Conservation (phyloP, 768 basidiomycete genomes). For the Russula sp. region DNA sequence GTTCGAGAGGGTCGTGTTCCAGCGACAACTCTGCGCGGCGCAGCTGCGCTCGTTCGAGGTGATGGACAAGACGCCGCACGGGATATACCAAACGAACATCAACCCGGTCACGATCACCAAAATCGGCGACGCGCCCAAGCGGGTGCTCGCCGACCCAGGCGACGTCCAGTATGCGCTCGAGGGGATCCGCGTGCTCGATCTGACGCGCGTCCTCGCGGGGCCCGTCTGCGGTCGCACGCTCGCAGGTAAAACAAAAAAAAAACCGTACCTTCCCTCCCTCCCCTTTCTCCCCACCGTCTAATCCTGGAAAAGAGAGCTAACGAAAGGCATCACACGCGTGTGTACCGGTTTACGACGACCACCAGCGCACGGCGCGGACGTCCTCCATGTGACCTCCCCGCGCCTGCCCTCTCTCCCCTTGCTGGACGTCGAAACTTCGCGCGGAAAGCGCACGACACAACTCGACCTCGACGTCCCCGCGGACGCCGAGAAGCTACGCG, state of each 20-base stretch:
- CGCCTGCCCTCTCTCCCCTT: constrained; percentile 43
- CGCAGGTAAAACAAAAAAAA: too few species aligned
- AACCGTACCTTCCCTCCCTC: not conserved
- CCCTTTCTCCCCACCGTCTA: not conserved
- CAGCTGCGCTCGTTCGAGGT: constrained; percentile 38
- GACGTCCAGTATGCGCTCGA: constrained; percentile 33
- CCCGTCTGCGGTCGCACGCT: constrained; percentile 50
- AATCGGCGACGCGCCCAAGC: constrained; percentile 42
- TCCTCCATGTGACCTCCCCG: constrained; percentile 48
- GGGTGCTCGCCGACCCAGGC: constrained; percentile 17
- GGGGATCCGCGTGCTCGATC: constrained; percentile 48
- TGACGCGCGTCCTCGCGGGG: constrained; percentile 53
- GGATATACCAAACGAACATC: constrained; percentile 31
- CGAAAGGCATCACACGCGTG: too few species aligned
- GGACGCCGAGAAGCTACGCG: constrained; percentile 31
- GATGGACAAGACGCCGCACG: constrained; percentile 47
- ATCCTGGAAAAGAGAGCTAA: not conserved
- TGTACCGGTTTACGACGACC: not conserved
- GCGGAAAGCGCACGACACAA: constrained; percentile 57
- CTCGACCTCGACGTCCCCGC: constrained; percentile 37
- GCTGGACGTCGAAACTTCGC: constrained; percentile 51
- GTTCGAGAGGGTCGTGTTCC: constrained; percentile 15
- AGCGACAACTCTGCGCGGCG: constrained; percentile 16
- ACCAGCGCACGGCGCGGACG: constrained; percentile 50
- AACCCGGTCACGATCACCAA: constrained; percentile 40